phyloP scores from a whole-genome alignment of 495 filamentous ascomycete genomes.

The Neurospora tetraspora region DNA sequence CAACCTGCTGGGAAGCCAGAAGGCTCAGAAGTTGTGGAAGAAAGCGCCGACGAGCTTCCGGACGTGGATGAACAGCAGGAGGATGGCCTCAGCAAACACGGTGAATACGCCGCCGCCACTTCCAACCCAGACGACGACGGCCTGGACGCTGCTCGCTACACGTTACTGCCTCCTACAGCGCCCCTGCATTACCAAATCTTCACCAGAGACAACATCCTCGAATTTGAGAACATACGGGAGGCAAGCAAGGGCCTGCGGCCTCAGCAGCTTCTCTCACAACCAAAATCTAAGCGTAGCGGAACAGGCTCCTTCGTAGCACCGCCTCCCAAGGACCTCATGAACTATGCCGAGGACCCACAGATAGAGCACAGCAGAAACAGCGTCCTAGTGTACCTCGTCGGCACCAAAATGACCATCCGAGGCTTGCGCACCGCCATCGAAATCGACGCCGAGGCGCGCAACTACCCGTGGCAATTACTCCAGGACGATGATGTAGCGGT shows the following conservation, averaged over 20 bases:
- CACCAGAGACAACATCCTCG: neutral
- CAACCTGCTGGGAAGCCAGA: neutral
- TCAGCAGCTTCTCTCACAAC: neutral
- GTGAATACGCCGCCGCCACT: neutral
- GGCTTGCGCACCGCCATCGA: slow-evolving; percentile 27
- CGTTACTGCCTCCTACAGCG: neutral
- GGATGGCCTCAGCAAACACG: neutral
- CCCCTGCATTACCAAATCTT: neutral
- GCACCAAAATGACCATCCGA: slow-evolving; percentile 7
- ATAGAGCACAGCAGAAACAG: neutral
- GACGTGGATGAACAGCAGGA: neutral
- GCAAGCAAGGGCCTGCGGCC: neutral
- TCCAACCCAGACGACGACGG: neutral
- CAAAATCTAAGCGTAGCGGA: neutral
- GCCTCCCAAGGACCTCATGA: neutral
- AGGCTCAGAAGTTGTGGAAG: neutral
- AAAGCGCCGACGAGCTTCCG: neutral
- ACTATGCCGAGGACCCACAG: slow-evolving; percentile 31
- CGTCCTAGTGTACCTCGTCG: slow-evolving; percentile 37
- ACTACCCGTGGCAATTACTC: slow-evolving; percentile 32
- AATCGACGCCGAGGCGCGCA: slow-evolving; percentile 31
- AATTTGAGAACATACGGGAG: neutral
- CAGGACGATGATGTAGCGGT: slow-evolving; percentile 12
- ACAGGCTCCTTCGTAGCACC: neutral
- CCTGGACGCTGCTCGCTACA: neutral